These are phyloP conservation scores for Trichoderma endophyticum DNA, from an alignment of 2,329 filamentous ascomycete genomes.

Conservation along the genomic window DNA sequence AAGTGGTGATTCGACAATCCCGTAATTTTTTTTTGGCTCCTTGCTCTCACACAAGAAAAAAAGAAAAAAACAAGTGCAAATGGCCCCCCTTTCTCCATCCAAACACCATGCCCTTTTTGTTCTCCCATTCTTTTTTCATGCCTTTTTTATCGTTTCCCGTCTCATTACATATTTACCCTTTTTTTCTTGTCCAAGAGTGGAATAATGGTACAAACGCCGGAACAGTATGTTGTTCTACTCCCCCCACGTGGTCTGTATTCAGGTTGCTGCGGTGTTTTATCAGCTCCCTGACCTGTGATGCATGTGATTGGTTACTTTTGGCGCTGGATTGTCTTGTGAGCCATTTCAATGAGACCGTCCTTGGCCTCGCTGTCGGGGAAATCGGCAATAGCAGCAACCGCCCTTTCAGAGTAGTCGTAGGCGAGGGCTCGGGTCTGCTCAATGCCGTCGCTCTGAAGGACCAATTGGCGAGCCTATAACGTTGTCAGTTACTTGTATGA, in stretches of 20 bases:
- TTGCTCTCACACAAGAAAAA: background rate
- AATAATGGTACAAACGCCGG: constrained; percentile 14
- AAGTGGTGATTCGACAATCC: background rate
- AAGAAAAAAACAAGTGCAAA: background rate
- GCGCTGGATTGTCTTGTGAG: constrained; percentile 82
- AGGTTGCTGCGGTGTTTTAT: background rate
- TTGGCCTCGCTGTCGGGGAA: constrained; percentile 97
- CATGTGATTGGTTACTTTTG: constrained; percentile 62
- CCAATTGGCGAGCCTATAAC: constrained; percentile 76
- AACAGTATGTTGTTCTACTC: background rate
- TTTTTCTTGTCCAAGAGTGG: constrained; percentile 1
- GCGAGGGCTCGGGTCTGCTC: constrained; percentile 89
- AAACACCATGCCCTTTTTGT: background rate
- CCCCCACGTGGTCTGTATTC: background rate
- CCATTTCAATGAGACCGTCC: constrained; percentile 88
- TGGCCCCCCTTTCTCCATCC: background rate
- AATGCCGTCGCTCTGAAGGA: constrained; percentile 78
- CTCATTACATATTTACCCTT: background rate
- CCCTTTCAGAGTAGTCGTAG: constrained; percentile 85
- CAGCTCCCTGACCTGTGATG: background rate
- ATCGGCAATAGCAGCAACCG: constrained; percentile 73
- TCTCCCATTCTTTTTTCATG: background rate
- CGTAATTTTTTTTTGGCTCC: background rate
- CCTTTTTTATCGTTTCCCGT: background rate
- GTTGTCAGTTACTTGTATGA: background rate